phyloP scores from a whole-genome alignment of 352 stramenopile species.

The Aphanomyces astaci region DNA sequence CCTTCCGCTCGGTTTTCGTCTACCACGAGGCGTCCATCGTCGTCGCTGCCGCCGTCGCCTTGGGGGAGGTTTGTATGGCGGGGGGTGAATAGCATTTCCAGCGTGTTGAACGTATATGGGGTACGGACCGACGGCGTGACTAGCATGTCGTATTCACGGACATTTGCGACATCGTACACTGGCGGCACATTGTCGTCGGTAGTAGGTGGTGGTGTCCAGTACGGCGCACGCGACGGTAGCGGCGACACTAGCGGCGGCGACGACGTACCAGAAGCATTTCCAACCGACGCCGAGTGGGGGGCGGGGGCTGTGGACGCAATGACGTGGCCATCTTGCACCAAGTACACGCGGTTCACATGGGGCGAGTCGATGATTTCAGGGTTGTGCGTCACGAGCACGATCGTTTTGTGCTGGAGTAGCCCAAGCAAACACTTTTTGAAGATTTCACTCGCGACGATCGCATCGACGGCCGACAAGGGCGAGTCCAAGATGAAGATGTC shows the following conservation, averaged over 20 bases:
- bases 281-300: too few relatives aligned
- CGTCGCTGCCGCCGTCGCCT: neutral
- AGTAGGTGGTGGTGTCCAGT: too few relatives aligned
- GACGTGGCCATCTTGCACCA: slow-evolving; percentile 10
- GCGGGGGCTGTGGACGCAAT: neutral
- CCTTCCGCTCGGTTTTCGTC: slow-evolving; percentile 63
- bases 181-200: too few relatives aligned
- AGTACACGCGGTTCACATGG: neutral
- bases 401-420: slow-evolving; percentile 39
- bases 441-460: slow-evolving; percentile 82
- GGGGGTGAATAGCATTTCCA: slow-evolving; percentile 16
- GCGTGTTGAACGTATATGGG: slow-evolving; percentile 14
- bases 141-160: slow-evolving; percentile 22
- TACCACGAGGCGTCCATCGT: slow-evolving; percentile 33
- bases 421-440: slow-evolving; percentile 76
- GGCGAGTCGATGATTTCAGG: slow-evolving; percentile 14
- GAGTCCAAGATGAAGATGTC: slow-evolving; percentile 23
- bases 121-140: slow-evolving; percentile 1
- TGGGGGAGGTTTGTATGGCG: neutral
- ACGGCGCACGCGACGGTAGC: neutral
- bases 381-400: slow-evolving; percentile 80
- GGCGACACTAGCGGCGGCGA: neutral
- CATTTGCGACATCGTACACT: too few relatives aligned
- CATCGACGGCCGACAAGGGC: slow-evolving; percentile 67
- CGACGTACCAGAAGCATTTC: too few relatives aligned